Percentiles rank a stretch among this genome's conserved stretches.
Evolutionary conservation across 257 asterid genomes (phyloP).

Genomic region (Solanum gracilifrons): DNA sequence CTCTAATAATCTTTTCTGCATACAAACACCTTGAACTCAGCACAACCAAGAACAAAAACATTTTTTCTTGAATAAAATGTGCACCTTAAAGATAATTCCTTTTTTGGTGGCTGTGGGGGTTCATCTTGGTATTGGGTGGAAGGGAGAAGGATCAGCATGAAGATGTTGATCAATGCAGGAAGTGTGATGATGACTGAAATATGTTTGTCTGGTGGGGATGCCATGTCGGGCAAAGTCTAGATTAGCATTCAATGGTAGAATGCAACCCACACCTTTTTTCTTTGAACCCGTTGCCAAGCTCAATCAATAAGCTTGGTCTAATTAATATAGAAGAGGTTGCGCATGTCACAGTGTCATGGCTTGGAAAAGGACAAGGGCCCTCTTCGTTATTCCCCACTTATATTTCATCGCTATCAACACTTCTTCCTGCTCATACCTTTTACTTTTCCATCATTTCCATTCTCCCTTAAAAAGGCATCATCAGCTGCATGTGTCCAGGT

Average conservation of each 20-base stretch:
- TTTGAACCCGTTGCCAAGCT: constrained; percentile 44
- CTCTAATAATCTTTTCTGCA: neutral
- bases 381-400: constrained; percentile 19
- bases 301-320: constrained; percentile 9
- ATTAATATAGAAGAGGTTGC: constrained; percentile 57
- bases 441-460: constrained; percentile 69
- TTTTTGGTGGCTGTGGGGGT: neutral
- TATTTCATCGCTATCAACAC: constrained; percentile 41
- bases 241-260: constrained; percentile 55
- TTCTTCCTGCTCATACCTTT: constrained; percentile 63
- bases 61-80: neutral
- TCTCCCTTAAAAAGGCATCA: neutral
- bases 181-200: constrained; percentile 11
- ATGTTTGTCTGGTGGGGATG: neutral
- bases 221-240: constrained; percentile 58
- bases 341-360: constrained; percentile 34
- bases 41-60: neutral
- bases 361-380: constrained; percentile 52
- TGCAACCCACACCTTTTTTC: constrained; percentile 51
- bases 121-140: neutral
- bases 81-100: neutral
- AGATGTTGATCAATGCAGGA: constrained; percentile 48
- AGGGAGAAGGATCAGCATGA: constrained; percentile 44
- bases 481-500: neutral
- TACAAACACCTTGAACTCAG: neutral